Conservation (phyloP, 495 filamentous ascomycete species). For the Aspergillus mulundensis region DNA sequence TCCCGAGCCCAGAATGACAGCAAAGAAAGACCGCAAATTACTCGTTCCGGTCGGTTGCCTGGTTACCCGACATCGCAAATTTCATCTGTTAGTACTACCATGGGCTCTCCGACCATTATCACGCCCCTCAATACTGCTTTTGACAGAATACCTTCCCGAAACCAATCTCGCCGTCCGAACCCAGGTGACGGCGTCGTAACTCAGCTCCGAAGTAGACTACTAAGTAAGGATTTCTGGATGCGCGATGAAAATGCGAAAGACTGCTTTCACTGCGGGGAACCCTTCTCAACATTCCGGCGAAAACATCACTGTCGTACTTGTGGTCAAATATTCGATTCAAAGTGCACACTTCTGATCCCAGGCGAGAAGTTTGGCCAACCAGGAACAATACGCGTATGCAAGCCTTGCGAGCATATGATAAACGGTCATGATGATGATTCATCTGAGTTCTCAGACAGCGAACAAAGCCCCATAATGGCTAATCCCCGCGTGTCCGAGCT, state of each 20-base stretch:
- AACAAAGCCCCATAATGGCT: conserved; percentile 47
- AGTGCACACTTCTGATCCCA: conserved; percentile 86
- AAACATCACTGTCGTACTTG: conserved; percentile 94
- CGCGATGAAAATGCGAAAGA: conserved; percentile 97
- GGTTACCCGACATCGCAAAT: conserved; percentile 35
- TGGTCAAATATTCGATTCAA: conserved; percentile 96
- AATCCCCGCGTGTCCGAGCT: conserved; percentile 39
- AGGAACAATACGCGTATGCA: conserved; percentile 85
- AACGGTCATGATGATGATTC: conserved; percentile 86
- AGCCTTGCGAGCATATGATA: conserved; percentile 89
- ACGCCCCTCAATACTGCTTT: conserved; percentile 32
- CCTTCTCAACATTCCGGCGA: conserved; percentile 88
- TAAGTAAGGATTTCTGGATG: conserved; percentile 99
- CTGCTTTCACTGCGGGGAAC: conserved; percentile 85
- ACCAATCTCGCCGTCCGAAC: conserved; percentile 22
- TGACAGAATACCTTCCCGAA: conserved; percentile 16
- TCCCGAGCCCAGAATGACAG: conserved; percentile 14
- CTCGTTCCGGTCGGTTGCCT: conserved; percentile 28
- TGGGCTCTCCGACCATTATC: conserved; percentile 29
- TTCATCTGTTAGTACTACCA: conserved; percentile 30
- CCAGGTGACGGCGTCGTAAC: conserved; percentile 28
- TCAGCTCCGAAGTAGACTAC: conserved; percentile 71
- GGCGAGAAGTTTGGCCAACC: conserved; percentile 84
- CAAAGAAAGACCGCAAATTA: conserved; percentile 21
- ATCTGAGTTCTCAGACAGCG: conserved; percentile 80